Evolutionary conservation across 2,329 filamentous ascomycete species (phyloP).

Genomic region (Didymella pomorum): DNA sequence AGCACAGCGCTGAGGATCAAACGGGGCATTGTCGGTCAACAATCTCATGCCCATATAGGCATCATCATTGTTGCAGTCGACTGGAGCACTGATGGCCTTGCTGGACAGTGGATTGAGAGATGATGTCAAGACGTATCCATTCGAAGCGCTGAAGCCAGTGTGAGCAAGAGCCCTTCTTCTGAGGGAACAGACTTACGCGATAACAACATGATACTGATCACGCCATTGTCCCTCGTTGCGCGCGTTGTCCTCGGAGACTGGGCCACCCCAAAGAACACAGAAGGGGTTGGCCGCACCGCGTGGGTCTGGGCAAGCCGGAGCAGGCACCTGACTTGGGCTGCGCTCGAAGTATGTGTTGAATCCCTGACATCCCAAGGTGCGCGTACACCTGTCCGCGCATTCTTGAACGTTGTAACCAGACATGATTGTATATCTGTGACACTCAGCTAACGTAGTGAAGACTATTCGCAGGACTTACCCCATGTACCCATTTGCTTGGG

Average conservation of each 20-base stretch:
- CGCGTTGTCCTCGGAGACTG: background rate
- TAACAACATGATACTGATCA: constrained; percentile 10
- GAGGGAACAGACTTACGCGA: too few species aligned
- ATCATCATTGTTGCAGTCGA: constrained; percentile 10
- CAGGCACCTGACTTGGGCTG: constrained; percentile 1
- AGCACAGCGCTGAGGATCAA: constrained; percentile 1
- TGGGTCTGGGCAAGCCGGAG: background rate
- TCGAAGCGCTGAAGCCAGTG: too few species aligned
- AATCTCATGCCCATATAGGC: constrained; percentile 10
- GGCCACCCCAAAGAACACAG: constrained; percentile 4
- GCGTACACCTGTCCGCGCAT: constrained; percentile 3
- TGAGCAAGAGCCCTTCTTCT: too few species aligned
- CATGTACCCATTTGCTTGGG: constrained; percentile 5
- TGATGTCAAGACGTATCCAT: constrained; percentile 3
- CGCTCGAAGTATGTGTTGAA: constrained; percentile 17
- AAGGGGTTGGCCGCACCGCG: background rate
- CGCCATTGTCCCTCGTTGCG: constrained; percentile 8
- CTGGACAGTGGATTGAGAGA: background rate
- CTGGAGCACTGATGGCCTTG: constrained; percentile 12
- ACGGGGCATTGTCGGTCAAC: background rate
- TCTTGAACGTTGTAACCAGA: constrained; percentile 1
- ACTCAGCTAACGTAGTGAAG: too few species aligned
- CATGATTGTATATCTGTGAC: constrained; percentile 8
- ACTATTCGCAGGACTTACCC: too few species aligned
- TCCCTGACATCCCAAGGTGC: background rate